Evolutionary conservation across 148 eudicot genomes (phyloP), one percentile per base, ranked within the genome.

Genomic region (Fagopyrum tataricum): DNA sequence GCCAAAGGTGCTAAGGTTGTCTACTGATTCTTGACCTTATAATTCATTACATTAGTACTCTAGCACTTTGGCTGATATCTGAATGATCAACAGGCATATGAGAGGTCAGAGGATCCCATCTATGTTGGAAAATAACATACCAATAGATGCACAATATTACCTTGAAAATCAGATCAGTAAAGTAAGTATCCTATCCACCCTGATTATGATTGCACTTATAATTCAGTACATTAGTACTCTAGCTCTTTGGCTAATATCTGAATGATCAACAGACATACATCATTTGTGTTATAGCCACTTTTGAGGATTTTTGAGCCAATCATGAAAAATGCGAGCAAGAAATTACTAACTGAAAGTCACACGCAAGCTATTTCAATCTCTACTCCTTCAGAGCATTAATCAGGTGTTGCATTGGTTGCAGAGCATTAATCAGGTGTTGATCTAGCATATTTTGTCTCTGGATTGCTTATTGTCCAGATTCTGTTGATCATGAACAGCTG

Each of bases 1-100:
- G 90, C 96, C 78, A 96, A 96, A 83, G 99, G 96, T 79, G 94
- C 99, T 76, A 96, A 96, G 99, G 99, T 92, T 84, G 77, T 66
- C 72, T 47, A 4, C 6, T 21, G 67, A 31, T 59, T 24, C 66
- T 21, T 24, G 66, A 13, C 11, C 40, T 69, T 44, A 21, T 43
- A 75, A 72, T 73, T 67, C 51, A 8, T 74, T 58, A 70, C 39
- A 68, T 43, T 37, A 44, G 62, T 21, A 67, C 14, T 49, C 26
- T 37, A 62, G 23, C 58, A 49, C 37, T 44, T 48, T 53, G 55
- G 74, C 20, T 82, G 71, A 73, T 70, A 46, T 72, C 62, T 68
- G 74, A 74, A 66, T 81, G 78, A 72, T 59, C 64, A 76, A 75
- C 96, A 96, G 99, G 97, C 99, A 58, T 96, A 96, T 81, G 99